Conservation (phyloP, 768 basidiomycete species). For the Leucocoprinus leucothites region DNA sequence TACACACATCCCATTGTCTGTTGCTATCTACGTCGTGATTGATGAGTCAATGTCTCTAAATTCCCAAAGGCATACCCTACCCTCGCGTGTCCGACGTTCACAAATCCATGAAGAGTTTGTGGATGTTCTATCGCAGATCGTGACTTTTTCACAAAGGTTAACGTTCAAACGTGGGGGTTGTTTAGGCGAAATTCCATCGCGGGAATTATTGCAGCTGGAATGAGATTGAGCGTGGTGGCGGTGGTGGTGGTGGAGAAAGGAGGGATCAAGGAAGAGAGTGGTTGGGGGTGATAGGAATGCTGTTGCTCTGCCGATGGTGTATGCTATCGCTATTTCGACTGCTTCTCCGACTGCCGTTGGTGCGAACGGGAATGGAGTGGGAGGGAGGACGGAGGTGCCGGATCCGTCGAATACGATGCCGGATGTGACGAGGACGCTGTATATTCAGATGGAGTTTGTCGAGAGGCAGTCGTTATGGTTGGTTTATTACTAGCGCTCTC, state of each 20-base stretch:
- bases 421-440: conserved; percentile 58
- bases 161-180: too few species aligned
- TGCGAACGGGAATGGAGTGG: too few species aligned
- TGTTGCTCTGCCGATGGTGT: background rate
- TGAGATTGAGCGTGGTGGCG: background rate
- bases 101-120: conserved; percentile 60
- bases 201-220: too few species aligned
- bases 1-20: conserved; percentile 29
- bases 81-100: conserved; percentile 66
- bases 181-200: too few species aligned
- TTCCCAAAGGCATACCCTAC: conserved; percentile 84
- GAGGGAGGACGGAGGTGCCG: conserved; percentile 23
- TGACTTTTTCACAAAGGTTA: conserved; percentile 67
- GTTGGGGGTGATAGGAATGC: background rate
- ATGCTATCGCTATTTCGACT: background rate
- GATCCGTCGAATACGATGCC: conserved; percentile 21
- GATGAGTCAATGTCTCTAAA: conserved; percentile 33
- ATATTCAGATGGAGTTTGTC: conserved; percentile 97
- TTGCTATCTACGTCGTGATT: background rate
- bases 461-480: conserved; percentile 89
- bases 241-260: background rate
- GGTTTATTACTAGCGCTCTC: too few species aligned
- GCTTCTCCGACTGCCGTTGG: too few species aligned
- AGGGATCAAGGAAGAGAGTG: background rate
- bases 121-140: conserved; percentile 42